phyloP scores from a whole-genome alignment of 495 filamentous ascomycete genomes.

The Hypoxylon trugodes region DNA sequence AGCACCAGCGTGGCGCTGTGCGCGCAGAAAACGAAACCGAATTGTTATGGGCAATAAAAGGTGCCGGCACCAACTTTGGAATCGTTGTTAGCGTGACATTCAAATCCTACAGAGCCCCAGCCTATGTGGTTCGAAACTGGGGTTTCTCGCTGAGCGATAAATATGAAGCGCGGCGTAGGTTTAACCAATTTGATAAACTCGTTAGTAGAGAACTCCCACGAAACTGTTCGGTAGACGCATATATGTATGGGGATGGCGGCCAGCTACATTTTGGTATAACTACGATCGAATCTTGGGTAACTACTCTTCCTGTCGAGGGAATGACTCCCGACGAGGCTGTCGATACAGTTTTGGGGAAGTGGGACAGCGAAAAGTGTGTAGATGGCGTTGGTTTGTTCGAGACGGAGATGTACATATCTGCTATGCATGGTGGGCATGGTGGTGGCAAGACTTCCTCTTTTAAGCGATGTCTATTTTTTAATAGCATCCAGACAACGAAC shows the following conservation, averaged over 20 bases:
- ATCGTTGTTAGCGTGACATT: constrained; percentile 69
- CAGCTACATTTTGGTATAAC: constrained; percentile 64
- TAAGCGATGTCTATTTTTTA: constrained; percentile 71
- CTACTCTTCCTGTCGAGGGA: constrained; percentile 37
- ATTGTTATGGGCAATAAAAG: constrained; percentile 68
- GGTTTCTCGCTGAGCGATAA: constrained; percentile 55
- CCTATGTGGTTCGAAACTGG: constrained; percentile 60
- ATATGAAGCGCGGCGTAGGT: constrained; percentile 47
- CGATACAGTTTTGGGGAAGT: constrained; percentile 49
- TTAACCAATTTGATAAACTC: constrained; percentile 56
- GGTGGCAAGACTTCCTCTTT: constrained; percentile 68
- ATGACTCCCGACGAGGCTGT: constrained; percentile 11
- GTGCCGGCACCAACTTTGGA: constrained; percentile 70
- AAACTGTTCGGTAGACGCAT: constrained; percentile 64
- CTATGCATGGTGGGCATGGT: constrained; percentile 67
- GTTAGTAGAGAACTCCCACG: constrained; percentile 53
- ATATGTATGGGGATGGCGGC: constrained; percentile 62
- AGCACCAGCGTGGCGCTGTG: constrained; percentile 57
- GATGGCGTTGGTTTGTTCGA: constrained; percentile 65
- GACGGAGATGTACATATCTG: constrained; percentile 68
- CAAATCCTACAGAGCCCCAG: constrained; percentile 56
- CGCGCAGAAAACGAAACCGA: constrained; percentile 59
- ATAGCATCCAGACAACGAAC: constrained; percentile 53
- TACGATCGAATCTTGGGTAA: constrained; percentile 56
- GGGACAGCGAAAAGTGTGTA: constrained; percentile 48